Evolutionary conservation across 805 yeast species (phyloP).

Genomic region (Brettanomyces anomalus): DNA sequence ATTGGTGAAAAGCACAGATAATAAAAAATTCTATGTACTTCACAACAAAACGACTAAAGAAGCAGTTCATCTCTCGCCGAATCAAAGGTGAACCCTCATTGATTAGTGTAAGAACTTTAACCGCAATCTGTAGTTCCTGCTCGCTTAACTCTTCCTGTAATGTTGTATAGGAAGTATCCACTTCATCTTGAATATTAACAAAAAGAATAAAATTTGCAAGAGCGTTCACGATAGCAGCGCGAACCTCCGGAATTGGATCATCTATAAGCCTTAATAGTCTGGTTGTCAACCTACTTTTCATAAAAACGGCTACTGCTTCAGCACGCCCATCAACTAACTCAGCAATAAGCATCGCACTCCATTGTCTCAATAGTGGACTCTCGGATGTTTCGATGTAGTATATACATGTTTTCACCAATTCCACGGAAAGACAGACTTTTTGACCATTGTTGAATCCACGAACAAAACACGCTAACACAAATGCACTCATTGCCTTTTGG

Average conservation of each 20-base stretch:
- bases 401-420: conserved; percentile 58
- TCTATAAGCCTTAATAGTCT: conserved; percentile 49
- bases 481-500: conserved; percentile 93
- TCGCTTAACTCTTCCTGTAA: conserved; percentile 39
- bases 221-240: conserved; percentile 75
- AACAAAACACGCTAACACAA: conserved; percentile 77
- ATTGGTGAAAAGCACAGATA: conserved; percentile 77
- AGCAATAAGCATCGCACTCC: conserved; percentile 77
- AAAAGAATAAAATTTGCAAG: conserved; percentile 50
- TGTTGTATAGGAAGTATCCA: conserved; percentile 16
- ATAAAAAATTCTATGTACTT: conserved; percentile 67
- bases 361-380: conserved; percentile 80
- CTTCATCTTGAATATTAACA: conserved; percentile 34
- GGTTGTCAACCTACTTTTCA: conserved; percentile 53
- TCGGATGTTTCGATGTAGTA: conserved; percentile 63
- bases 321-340: conserved; percentile 67
- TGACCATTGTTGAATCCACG: conserved; percentile 76
- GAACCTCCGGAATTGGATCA: conserved; percentile 93
- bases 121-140: conserved; percentile 64
- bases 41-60: conserved; percentile 64
- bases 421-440: conserved; percentile 65
- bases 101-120: conserved; percentile 54
- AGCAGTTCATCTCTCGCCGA: conserved; percentile 72
- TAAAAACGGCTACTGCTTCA: conserved; percentile 65
- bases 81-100: conserved; percentile 89